Evolutionary conservation across 257 asterid genomes (phyloP), one percentile per base, ranked within the genome.

Genomic region (Linaria vulgaris): DNA sequence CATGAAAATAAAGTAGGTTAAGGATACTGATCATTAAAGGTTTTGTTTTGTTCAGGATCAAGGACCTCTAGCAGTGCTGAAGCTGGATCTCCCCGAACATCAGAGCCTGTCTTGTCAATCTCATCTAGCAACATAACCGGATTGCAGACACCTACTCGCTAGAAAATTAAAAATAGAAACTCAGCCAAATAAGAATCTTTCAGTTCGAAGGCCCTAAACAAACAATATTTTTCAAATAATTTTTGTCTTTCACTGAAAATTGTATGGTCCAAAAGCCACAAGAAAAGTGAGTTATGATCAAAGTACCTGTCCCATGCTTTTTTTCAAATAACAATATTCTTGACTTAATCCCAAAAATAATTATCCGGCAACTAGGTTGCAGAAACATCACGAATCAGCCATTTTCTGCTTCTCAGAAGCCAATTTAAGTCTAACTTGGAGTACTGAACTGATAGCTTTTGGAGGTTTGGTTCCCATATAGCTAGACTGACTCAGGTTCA

Each of bases 1-100:
- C 23, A 59, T 55, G 57, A 22, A 24, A 49, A 50, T 44, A 13
- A 66, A 69, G 53, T 66, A 66, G 61, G 38, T 60, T 43, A 2
- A 77, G 99, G 99, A 94, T 90, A 94, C 99, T 90, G 99, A 77
- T 94, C 99, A 66, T 90, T 90, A 68, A 94, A 94, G 16, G 96
- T 72, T 79, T 76, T 87, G 80, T 94, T 94, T 82, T 94, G 96
- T 63, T 94, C 99, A 17, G 99, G 97, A 80, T 94, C 99, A 71
- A 94, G 95, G 77, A 94, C 99, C 85, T 94, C 99, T 67, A 94
- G 88, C 68, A 94, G 76, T 8, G 99, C 97, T 1, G 99, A 87
- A 77, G 97, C 97, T 63, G 99, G 96, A 84, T 94, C 96, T 63
- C 99, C 99, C 59, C 96, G 83, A 64, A 90, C 97, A 79, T 94